A percentile compares a stretch with the other conserved stretches of the same genome.
Conservation (phyloP, 495 filamentous ascomycete genomes). For the Parachaetomium inaequale region DNA sequence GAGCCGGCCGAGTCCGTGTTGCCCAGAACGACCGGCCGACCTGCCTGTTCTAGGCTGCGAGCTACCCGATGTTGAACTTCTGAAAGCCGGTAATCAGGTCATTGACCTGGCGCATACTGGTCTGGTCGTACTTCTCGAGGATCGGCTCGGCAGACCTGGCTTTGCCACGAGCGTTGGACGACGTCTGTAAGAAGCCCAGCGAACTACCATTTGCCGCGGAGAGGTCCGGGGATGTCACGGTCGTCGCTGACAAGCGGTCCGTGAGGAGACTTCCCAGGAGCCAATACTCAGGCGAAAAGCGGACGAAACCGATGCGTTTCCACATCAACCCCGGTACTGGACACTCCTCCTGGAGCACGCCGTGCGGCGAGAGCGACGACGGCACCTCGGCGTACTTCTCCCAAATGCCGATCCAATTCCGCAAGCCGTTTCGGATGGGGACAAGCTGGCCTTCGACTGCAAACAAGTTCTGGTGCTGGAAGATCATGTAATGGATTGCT, state of each 20-base stretch:
- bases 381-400: constrained; percentile 25
- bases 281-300: constrained; percentile 31
- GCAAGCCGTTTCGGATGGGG: constrained; percentile 29
- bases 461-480: constrained; percentile 34
- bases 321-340: constrained; percentile 26
- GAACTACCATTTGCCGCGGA: neutral
- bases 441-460: constrained; percentile 31
- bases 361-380: constrained; percentile 18
- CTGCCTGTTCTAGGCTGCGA: neutral
- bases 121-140: constrained; percentile 34
- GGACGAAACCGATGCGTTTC: constrained; percentile 30
- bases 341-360: constrained; percentile 17
- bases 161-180: constrained; percentile 2
- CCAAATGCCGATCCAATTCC: constrained; percentile 33
- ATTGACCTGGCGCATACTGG: constrained; percentile 37
- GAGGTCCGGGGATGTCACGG: neutral
- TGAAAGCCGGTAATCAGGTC: constrained; percentile 32
- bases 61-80: constrained; percentile 24
- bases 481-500: constrained; percentile 36
- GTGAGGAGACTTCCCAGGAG: constrained; percentile 29
- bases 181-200: neutral
- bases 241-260: constrained; percentile 22
- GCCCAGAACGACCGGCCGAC: neutral
- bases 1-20: neutral
- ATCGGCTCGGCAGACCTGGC: constrained; percentile 25